Percentiles rank a stretch among this genome's conserved stretches.
phyloP scores from a whole-genome alignment of 2,329 filamentous ascomycete genomes.

The Pseudopyrenochaeta lycopersici region DNA sequence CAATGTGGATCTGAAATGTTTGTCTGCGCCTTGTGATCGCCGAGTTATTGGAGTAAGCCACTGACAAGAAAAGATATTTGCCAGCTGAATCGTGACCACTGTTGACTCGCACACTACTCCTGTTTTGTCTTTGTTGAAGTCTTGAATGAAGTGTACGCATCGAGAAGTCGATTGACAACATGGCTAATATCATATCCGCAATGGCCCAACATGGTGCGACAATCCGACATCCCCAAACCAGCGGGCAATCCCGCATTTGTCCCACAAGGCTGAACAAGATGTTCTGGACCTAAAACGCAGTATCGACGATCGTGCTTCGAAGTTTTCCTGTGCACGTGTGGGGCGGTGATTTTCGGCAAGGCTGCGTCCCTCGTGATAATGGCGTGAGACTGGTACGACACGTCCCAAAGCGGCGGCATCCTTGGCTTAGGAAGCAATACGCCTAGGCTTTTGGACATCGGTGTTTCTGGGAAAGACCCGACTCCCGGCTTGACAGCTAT shows the following conservation, averaged over 20 bases:
- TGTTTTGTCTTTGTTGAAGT: neutral
- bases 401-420: constrained; percentile 7
- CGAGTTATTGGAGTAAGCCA: neutral
- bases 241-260: constrained; percentile 21
- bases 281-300: constrained; percentile 10
- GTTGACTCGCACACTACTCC: neutral
- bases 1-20: neutral
- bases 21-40: neutral
- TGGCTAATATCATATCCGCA: neutral
- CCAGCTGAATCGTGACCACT: neutral
- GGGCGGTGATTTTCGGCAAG: constrained; percentile 9
- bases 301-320: neutral
- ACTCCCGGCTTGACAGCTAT: neutral
- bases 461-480: neutral
- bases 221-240: constrained; percentile 5
- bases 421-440: constrained; percentile 5
- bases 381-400: constrained; percentile 26
- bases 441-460: constrained; percentile 1
- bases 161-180: no score
- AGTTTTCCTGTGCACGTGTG: constrained; percentile 18
- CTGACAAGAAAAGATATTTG: neutral
- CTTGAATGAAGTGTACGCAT: no score
- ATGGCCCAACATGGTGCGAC: neutral
- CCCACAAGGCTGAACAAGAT: constrained; percentile 20
- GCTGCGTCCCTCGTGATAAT: constrained; percentile 16